Conservation (phyloP, 176 grass and related monocot genomes). For the Hyparrhenia diplandra region DNA sequence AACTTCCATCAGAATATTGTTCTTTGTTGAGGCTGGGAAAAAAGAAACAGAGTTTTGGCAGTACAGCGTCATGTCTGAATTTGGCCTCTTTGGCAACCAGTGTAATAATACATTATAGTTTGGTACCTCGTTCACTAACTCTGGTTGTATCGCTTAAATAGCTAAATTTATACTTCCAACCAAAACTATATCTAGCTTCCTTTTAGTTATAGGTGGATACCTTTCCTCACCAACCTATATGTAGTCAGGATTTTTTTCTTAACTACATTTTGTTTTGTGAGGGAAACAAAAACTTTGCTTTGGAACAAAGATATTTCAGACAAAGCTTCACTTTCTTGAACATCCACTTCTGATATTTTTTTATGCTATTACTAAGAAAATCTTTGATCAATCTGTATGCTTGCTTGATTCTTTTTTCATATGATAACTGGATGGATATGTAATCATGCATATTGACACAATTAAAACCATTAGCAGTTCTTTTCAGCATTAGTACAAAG, state of each 20-base stretch:
- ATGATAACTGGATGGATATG: neutral
- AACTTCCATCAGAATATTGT: neutral
- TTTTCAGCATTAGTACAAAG: neutral
- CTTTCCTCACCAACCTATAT: constrained; percentile 1
- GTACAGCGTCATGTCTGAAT: neutral
- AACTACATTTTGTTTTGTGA: neutral
- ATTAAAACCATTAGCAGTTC: neutral
- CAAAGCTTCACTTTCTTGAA: constrained; percentile 7
- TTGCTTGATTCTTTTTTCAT: neutral
- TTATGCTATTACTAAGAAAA: neutral
- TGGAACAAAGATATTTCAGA: constrained; percentile 28
- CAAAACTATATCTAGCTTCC: neutral
- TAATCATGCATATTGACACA: neutral
- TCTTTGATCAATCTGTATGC: neutral
- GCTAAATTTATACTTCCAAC: neutral
- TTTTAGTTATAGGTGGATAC: constrained; percentile 9
- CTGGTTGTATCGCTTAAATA: neutral
- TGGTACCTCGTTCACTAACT: neutral
- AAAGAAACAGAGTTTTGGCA: neutral
- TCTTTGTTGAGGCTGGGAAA: neutral
- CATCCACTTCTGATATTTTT: neutral
- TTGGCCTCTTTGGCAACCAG: neutral
- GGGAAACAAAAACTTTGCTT: constrained; percentile 9
- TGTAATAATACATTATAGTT: neutral
- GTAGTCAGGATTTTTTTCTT: constrained; percentile 19